phyloP scores from a whole-genome alignment of 202 grass and related monocot genomes.

The Dendrocalamus latiflorus region DNA sequence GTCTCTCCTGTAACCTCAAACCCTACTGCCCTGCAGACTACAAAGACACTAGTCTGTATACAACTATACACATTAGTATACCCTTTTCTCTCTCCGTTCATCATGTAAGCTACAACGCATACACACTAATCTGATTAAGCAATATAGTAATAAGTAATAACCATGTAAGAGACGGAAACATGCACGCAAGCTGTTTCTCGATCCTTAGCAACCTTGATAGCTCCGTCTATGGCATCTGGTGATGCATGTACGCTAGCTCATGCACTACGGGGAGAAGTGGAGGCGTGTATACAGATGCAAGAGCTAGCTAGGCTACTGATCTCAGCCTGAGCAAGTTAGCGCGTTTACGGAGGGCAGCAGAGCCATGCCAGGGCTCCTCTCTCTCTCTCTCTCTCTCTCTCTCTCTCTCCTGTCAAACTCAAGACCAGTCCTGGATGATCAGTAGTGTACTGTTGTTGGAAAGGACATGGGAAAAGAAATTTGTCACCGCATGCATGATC shows the following conservation, averaged over 20 bases:
- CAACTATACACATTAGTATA: background rate
- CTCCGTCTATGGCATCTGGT: background rate
- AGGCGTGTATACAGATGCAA: background rate
- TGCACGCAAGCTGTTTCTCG: too few species aligned
- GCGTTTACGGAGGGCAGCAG: constrained; percentile 26
- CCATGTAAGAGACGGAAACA: background rate
- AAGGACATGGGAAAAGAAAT: constrained; percentile 40
- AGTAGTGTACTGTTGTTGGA: constrained; percentile 29
- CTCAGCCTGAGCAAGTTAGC: background rate
- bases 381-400: background rate
- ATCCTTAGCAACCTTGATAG: background rate
- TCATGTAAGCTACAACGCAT: background rate
- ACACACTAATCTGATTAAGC: background rate
- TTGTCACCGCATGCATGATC: constrained; percentile 9
- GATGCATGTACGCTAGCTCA: background rate
- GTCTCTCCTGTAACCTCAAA: background rate
- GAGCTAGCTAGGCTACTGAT: background rate
- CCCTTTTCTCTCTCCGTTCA: background rate
- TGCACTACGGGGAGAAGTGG: background rate
- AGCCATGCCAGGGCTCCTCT: background rate
- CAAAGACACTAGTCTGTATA: background rate
- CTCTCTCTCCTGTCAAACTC: constrained; percentile 42
- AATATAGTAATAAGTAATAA: background rate
- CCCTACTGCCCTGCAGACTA: background rate
- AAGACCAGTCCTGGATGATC: constrained; percentile 34